A percentile compares a stretch with the other conserved stretches of the same genome.
phyloP scores from a whole-genome alignment of 371 early-diverging fungal genomes.

The Sporodiniella umbellata region DNA sequence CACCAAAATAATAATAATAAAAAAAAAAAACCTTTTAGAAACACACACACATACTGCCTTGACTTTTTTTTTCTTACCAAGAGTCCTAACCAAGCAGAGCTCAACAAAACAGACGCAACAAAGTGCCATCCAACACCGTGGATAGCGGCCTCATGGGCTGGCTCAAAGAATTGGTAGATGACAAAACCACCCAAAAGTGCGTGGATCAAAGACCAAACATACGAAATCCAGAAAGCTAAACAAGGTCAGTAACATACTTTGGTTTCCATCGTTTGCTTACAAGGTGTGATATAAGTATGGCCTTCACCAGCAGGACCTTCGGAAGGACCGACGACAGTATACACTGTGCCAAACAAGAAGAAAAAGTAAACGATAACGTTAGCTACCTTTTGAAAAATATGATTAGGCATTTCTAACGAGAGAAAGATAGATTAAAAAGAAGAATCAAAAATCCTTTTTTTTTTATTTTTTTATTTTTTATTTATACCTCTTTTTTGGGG shows the following conservation, averaged over 20 bases:
- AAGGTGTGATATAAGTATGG: conserved; percentile 50
- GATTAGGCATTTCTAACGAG: conserved; percentile 11
- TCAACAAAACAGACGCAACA: conserved; percentile 56
- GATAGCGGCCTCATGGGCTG: conserved; percentile 57
- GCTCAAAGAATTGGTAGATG: conserved; percentile 61
- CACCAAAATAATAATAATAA: conserved; percentile 7
- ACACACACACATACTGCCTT: no score
- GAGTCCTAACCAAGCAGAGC: conserved; percentile 57
- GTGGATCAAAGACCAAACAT: conserved; percentile 65
- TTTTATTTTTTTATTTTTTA: not conserved
- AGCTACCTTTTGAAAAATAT: conserved; percentile 53
- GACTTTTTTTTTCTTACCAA: conserved; percentile 43
- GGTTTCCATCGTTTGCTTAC: conserved; percentile 22
- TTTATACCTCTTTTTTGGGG: not conserved
- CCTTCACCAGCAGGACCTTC: conserved; percentile 24
- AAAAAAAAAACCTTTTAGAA: conserved; percentile 13
- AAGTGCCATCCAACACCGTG: conserved; percentile 70
- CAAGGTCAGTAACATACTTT: not conserved
- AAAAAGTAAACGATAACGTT: conserved; percentile 70
- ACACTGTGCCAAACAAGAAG: conserved; percentile 62
- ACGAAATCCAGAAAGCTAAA: conserved; percentile 46
- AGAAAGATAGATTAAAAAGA: conserved; percentile 3
- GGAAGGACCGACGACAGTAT: conserved; percentile 52
- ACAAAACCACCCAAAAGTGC: conserved; percentile 64
- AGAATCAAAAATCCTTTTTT: not conserved